Evolutionary conservation across 106 monocot species (phyloP).

Genomic region (Amphibolis antarctica): DNA sequence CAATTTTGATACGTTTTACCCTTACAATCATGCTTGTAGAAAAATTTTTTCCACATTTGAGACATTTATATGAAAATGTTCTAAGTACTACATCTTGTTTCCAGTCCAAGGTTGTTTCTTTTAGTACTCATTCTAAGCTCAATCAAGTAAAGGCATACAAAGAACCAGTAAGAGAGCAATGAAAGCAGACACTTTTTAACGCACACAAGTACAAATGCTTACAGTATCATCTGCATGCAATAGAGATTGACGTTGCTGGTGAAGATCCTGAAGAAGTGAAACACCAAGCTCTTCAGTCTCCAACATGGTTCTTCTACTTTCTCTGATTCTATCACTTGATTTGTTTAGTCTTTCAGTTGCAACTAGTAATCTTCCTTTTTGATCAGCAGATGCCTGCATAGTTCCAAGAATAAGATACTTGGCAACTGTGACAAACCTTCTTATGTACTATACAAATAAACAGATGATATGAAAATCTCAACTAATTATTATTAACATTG

Average conservation of each 20-base stretch:
- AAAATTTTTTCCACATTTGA: too few relatives aligned
- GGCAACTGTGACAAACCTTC: background rate
- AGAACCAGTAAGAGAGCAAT: background rate
- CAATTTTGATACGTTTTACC: too few relatives aligned
- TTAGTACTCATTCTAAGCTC: too few relatives aligned
- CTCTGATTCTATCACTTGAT: constrained; percentile 57
- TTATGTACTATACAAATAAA: too few relatives aligned
- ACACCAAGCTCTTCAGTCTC: constrained; percentile 86
- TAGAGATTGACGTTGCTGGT: constrained; percentile 75
- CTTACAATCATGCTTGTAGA: too few relatives aligned
- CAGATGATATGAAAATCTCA: too few relatives aligned
- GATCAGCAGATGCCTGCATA: constrained; percentile 60
- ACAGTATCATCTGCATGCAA: constrained; percentile 62
- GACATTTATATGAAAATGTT: too few relatives aligned
- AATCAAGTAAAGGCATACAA: background rate
- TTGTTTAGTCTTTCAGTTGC: constrained; percentile 60
- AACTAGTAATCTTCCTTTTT: constrained; percentile 52
- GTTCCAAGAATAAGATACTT: background rate
- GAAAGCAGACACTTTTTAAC: background rate
- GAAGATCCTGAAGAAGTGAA: constrained; percentile 69
- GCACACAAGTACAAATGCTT: constrained; percentile 1
- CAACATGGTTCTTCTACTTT: constrained; percentile 63
- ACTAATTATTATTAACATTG: too few relatives aligned
- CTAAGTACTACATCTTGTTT: too few relatives aligned
- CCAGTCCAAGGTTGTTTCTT: too few relatives aligned